Evolutionary conservation across 768 basidiomycete species (phyloP).

Genomic region (Termitomyces sp.): DNA sequence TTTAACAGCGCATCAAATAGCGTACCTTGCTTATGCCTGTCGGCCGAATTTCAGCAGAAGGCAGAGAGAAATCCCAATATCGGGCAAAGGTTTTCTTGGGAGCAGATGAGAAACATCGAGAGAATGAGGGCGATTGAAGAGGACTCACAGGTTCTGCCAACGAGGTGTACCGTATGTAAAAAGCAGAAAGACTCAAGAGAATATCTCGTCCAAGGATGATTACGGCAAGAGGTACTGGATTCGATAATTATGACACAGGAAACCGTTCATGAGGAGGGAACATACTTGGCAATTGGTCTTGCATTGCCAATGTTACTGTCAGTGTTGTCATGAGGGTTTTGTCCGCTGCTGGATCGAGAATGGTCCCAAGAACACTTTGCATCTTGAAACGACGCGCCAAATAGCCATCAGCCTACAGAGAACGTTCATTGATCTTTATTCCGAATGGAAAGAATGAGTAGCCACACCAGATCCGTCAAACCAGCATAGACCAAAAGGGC

Average conservation of each 20-base stretch:
- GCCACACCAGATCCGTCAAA: constrained; percentile 82
- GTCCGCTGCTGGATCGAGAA: constrained; percentile 96
- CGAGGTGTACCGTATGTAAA: constrained; percentile 90
- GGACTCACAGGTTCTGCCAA: constrained; percentile 76
- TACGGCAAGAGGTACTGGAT: constrained; percentile 73
- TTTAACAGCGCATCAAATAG: background rate
- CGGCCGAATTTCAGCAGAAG: constrained; percentile 91
- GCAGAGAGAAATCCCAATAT: constrained; percentile 96
- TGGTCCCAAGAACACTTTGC: constrained; percentile 89
- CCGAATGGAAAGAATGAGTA: constrained; percentile 6
- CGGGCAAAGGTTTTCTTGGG: constrained; percentile 84
- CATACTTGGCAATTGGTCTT: constrained; percentile 79
- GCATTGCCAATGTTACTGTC: constrained; percentile 79
- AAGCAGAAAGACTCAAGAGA: constrained; percentile 79
- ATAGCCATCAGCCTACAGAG: constrained; percentile 80
- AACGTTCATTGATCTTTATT: constrained; percentile 4
- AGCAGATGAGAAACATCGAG: background rate
- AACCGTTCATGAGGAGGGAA: constrained; percentile 9
- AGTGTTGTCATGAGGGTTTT: constrained; percentile 94
- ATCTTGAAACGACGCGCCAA: constrained; percentile 84
- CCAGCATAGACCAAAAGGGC: constrained; percentile 85
- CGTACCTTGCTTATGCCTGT: constrained; percentile 89
- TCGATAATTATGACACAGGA: constrained; percentile 3
- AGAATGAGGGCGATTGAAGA: background rate
- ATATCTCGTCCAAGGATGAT: constrained; percentile 90